A percentile compares a stretch with the other conserved stretches of the same genome.
These are phyloP conservation scores for Leccinum barrowsii DNA, from an alignment of 768 basidiomycete genomes.

Conservation along the genomic window DNA sequence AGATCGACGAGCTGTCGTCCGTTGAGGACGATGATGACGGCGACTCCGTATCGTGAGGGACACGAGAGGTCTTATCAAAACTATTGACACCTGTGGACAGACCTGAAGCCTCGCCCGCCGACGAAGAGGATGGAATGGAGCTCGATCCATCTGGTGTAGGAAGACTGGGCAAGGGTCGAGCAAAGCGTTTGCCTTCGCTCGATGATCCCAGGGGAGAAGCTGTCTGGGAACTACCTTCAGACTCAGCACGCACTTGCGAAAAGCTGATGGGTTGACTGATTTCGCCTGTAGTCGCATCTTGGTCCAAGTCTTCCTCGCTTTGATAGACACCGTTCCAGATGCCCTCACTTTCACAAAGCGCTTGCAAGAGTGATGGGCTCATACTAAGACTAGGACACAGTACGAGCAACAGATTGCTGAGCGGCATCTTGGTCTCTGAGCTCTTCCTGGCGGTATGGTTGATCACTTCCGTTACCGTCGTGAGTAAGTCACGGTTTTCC, in stretches of 20 bases:
- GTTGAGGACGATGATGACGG: conserved; percentile 26
- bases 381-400: conserved; percentile 86
- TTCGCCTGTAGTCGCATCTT: conserved; percentile 1
- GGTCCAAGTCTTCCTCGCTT: conserved; percentile 3
- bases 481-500: conserved; percentile 82
- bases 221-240: background rate
- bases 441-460: conserved; percentile 64
- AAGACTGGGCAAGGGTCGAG: conserved; percentile 25
- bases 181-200: conserved; percentile 15
- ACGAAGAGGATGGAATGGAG: conserved; percentile 5
- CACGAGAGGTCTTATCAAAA: background rate
- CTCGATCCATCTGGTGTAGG: conserved; percentile 11
- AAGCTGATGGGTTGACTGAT: background rate
- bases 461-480: conserved; percentile 79
- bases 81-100: background rate
- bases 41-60: conserved; percentile 17
- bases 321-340: conserved; percentile 51
- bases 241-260: background rate
- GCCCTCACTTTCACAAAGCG: conserved; percentile 65
- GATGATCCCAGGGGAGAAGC: conserved; percentile 2
- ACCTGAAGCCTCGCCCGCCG: conserved; percentile 3
- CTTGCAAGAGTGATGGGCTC: conserved; percentile 67
- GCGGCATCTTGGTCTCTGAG: conserved; percentile 85
- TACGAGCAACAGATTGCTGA: conserved; percentile 83
- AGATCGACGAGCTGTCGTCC: conserved; percentile 33